Percentiles rank a stretch among this genome's conserved stretches.
phyloP scores from a whole-genome alignment of 495 filamentous ascomycete genomes.

The Letharia lupina region DNA sequence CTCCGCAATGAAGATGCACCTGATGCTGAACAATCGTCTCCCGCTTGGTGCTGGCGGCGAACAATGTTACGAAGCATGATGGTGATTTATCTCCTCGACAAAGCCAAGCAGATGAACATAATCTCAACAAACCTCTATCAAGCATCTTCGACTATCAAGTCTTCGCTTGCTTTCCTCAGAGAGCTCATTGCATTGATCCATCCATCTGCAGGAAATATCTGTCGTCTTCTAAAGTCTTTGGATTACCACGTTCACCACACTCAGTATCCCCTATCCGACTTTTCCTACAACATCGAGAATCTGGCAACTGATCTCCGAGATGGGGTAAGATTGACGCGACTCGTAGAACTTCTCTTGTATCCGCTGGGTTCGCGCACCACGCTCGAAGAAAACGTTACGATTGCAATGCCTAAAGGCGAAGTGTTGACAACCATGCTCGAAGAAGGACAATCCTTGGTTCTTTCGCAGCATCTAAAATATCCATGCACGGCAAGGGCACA shows the following conservation, averaged over 20 bases:
- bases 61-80: constrained; percentile 53
- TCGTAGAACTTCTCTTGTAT: constrained; percentile 54
- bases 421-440: constrained; percentile 20
- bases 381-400: constrained; percentile 24
- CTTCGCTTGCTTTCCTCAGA: constrained; percentile 46
- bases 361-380: constrained; percentile 26
- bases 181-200: constrained; percentile 45
- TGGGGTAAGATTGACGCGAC: constrained; percentile 50
- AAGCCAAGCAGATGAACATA: constrained; percentile 34
- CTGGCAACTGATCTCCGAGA: constrained; percentile 58
- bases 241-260: constrained; percentile 45
- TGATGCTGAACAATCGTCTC: constrained; percentile 9
- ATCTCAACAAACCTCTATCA: constrained; percentile 39
- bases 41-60: constrained; percentile 43
- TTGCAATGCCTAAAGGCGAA: constrained; percentile 26
- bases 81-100: constrained; percentile 53
- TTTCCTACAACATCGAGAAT: constrained; percentile 49
- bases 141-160: constrained; percentile 45
- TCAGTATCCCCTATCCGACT: constrained; percentile 53
- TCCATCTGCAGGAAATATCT: constrained; percentile 53
- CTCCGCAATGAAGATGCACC: constrained; percentile 48
- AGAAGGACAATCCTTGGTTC: constrained; percentile 32
- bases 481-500: constrained; percentile 49
- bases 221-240: constrained; percentile 46
- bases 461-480: constrained; percentile 53